Base-by-base conservation (phyloP, 139 green algal species). In the Chlorella sp. region DNA sequence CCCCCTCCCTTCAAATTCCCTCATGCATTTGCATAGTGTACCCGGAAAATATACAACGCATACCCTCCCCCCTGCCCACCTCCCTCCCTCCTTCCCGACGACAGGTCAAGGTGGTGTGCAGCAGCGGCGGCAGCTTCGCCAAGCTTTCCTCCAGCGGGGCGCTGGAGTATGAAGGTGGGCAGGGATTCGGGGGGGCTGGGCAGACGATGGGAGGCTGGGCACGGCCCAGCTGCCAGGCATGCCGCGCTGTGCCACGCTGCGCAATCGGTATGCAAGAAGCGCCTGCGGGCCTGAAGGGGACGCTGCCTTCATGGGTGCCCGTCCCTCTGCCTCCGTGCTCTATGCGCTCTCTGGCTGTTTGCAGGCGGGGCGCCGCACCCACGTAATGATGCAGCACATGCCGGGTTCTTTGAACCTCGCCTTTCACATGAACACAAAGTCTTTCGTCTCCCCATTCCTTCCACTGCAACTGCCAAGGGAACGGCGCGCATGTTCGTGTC, bases 81-180 rank as follows among this genome's bases (percentile, higher is more conserved):
- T 34, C 9, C 32, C 26, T 76, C 26, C 68, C 68, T 30, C 34
- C 32, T 11, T 57, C 75, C 4, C 73, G 2, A 32, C 73, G 12
- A 78, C 85, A 93, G 91, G 75, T 93, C 28, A 95, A 94, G 83
- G 88, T 91, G 24, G 64, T 95, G 36, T 92, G 85, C 87, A 92
- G 83, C 68, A 90, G 86, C 68, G 92, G 91, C 53, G 93, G 93
- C 30, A 32, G 48, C 78, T 95, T 95, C 39, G 61, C 71, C 2
- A 79, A 89, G 81, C 71, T 78, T 4, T 7, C 61, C 2, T 9
- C 40, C 14, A 85, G 79, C n/a, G 90, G 90, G 61, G 82, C 78
- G 0, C 83, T 36, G 34, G 92, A 95, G 48, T 95, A 95, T 76
- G 85, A 93, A 68, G 93, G 92, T 78, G 81, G 19, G 88, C 18